phyloP scores from a whole-genome alignment of 768 basidiomycete genomes.

The Amanita inopinata region DNA sequence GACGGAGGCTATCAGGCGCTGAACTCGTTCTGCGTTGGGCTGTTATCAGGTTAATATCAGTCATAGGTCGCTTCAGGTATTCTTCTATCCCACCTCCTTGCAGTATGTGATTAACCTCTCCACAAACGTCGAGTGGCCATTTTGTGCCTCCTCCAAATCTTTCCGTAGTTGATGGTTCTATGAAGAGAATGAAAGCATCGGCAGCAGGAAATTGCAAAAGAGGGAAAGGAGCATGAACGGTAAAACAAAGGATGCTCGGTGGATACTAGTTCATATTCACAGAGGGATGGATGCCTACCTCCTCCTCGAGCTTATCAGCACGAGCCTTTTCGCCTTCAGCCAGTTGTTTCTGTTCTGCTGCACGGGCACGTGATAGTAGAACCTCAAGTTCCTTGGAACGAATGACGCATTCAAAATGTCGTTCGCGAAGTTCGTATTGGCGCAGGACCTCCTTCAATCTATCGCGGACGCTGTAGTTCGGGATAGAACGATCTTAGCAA shows the following conservation, averaged over 20 bases:
- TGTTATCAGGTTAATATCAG: conserved; percentile 20
- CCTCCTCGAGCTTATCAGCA: conserved; percentile 61
- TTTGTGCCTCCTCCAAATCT: conserved; percentile 73
- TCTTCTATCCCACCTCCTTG: conserved; percentile 60
- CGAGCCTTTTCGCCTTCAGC: conserved; percentile 65
- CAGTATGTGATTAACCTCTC: conserved; percentile 80
- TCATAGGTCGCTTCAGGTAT: not conserved
- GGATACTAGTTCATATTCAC: conserved; percentile 8
- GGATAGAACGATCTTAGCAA: not conserved
- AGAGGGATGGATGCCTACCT: conserved; percentile 39
- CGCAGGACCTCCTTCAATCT: conserved; percentile 80
- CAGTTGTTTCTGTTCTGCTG: conserved; percentile 79
- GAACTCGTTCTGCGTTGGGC: conserved; percentile 79
- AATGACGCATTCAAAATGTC: conserved; percentile 87
- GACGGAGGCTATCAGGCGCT: conserved; percentile 69
- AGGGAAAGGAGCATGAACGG: conserved; percentile 10
- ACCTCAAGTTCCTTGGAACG: conserved; percentile 90
- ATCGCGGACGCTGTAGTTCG: conserved; percentile 59
- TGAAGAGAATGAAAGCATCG: conserved; percentile 7
- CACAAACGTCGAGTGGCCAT: conserved; percentile 68
- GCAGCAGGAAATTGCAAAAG: not conserved
- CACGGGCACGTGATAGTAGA: conserved; percentile 75
- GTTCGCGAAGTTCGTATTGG: conserved; percentile 85
- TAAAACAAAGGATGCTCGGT: conserved; percentile 11
- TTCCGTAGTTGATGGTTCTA: conserved; percentile 64